Percentiles rank a stretch among this genome's conserved stretches.
Conservation (phyloP, 2,329 filamentous ascomycete species). For the Claviceps africana region DNA sequence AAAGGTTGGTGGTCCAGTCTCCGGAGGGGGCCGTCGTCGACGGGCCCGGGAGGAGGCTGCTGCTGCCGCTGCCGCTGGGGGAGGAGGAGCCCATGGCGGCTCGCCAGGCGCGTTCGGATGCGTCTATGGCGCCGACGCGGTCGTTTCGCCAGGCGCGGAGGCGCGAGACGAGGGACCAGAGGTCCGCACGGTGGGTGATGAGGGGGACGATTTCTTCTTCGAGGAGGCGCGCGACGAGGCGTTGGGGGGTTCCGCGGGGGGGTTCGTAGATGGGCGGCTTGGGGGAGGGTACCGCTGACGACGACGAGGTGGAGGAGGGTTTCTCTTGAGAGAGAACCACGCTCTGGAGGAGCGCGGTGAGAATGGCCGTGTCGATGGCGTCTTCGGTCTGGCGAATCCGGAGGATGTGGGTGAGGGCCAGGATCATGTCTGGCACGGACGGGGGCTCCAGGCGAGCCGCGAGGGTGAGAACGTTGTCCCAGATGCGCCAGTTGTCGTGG, state of each 20-base stretch:
- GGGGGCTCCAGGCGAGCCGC: slow-evolving; percentile 65
- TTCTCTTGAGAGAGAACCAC: slow-evolving; percentile 37
- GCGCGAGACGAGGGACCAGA: slow-evolving; percentile 63
- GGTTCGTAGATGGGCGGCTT: slow-evolving; percentile 17
- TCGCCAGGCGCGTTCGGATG: slow-evolving; percentile 83
- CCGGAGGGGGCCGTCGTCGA: slow-evolving; percentile 1
- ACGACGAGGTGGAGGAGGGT: slow-evolving; percentile 8
- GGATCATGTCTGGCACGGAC: slow-evolving; percentile 59
- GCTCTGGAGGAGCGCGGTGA: slow-evolving; percentile 60
- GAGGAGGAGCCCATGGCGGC: slow-evolving; percentile 45
- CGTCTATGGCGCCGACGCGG: slow-evolving; percentile 59
- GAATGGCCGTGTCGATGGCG: slow-evolving; percentile 59
- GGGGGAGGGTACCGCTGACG: not conserved
- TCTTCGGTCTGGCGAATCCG: slow-evolving; percentile 66
- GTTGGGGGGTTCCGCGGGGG: slow-evolving; percentile 44
- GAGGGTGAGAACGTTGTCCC: slow-evolving; percentile 90
- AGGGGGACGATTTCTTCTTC: slow-evolving; percentile 65
- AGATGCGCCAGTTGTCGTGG: slow-evolving; percentile 80
- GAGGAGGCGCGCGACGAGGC: slow-evolving; percentile 55
- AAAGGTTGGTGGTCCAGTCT: slow-evolving; percentile 38
- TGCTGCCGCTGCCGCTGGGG: slow-evolving; percentile 28
- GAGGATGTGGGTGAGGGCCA: slow-evolving; percentile 61
- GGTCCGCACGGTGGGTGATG: slow-evolving; percentile 62
- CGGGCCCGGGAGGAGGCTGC: slow-evolving; percentile 29
- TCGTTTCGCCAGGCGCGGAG: slow-evolving; percentile 61